Percentiles rank a stretch among this genome's conserved stretches.
These are phyloP conservation scores for Chlorella sp. DNA, from an alignment of 139 green algal genomes.

Conservation along the genomic window DNA sequence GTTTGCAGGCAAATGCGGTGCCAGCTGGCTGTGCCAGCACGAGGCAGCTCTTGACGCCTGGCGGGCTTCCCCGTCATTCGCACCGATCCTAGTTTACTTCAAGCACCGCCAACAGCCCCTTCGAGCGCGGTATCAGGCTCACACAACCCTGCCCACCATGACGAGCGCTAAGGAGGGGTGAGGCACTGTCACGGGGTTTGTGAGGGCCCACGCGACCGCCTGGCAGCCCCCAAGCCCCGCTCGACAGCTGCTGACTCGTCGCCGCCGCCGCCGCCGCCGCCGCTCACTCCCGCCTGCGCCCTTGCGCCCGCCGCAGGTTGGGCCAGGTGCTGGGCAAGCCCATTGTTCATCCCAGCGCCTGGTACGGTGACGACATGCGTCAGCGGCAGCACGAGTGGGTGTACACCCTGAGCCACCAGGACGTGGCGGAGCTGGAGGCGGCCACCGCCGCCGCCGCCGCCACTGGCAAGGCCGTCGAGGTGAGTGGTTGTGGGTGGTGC, in stretches of 20 bases:
- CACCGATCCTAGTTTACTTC: too few relatives aligned
- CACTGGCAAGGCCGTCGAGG: constrained; percentile 37
- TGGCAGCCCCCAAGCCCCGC: background rate
- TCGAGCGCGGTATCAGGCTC: too few relatives aligned
- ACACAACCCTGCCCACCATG: too few relatives aligned
- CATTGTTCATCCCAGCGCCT: constrained; percentile 1
- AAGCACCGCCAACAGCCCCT: too few relatives aligned
- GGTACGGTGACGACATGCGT: constrained; percentile 9
- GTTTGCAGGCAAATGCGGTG: too few relatives aligned
- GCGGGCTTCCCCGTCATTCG: too few relatives aligned
- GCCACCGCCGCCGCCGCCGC: constrained; percentile 21
- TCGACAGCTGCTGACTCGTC: background rate
- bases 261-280: background rate
- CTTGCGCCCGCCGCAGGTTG: background rate
- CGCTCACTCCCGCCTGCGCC: background rate
- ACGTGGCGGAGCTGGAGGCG: constrained; percentile 53
- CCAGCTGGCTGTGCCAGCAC: too few relatives aligned
- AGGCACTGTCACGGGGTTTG: too few relatives aligned
- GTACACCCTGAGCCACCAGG: constrained; percentile 33
- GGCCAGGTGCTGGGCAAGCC: constrained; percentile 26
- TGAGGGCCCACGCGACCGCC: too few relatives aligned
- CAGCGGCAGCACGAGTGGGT: constrained; percentile 30
- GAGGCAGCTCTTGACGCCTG: too few relatives aligned
- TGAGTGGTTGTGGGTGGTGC: background rate
- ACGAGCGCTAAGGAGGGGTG: too few relatives aligned